Evolutionary conservation across 495 filamentous ascomycete species (phyloP).

Genomic region (Tuber indicum): DNA sequence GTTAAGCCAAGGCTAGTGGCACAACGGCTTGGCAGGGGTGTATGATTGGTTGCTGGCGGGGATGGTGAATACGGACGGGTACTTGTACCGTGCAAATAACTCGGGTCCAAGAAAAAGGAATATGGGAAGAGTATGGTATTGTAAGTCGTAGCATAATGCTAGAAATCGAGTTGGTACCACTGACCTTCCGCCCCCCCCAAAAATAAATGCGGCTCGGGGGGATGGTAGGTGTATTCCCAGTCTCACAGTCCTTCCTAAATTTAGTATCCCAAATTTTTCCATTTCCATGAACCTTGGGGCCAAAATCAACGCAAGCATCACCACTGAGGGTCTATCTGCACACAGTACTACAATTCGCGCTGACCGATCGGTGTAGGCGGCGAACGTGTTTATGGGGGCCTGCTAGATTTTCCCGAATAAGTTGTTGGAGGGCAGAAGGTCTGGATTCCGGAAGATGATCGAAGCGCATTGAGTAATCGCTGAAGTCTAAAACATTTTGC

Average conservation of each 20-base stretch:
- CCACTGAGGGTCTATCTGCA: not conserved
- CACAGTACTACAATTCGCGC: not conserved
- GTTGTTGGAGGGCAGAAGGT: not conserved
- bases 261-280: not conserved
- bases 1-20: too few relatives aligned
- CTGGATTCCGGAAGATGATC: not conserved
- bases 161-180: not conserved
- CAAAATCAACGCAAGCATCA: not conserved
- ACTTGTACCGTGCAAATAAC: too few relatives aligned
- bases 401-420: conserved; percentile 3
- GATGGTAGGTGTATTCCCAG: not conserved
- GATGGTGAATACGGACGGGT: too few relatives aligned
- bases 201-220: not conserved
- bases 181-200: not conserved
- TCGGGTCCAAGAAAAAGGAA: too few relatives aligned
- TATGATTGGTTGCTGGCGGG: too few relatives aligned
- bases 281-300: not conserved
- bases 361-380: not conserved
- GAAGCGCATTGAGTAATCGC: conserved; percentile 7
- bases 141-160: not conserved
- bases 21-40: too few relatives aligned
- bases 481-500: not conserved
- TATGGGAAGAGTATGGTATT: too few relatives aligned
- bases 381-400: conserved; percentile 4
- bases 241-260: not conserved